Evolutionary conservation across 495 filamentous ascomycete genomes (phyloP).

Genomic region (Baudoinia panamericana): DNA sequence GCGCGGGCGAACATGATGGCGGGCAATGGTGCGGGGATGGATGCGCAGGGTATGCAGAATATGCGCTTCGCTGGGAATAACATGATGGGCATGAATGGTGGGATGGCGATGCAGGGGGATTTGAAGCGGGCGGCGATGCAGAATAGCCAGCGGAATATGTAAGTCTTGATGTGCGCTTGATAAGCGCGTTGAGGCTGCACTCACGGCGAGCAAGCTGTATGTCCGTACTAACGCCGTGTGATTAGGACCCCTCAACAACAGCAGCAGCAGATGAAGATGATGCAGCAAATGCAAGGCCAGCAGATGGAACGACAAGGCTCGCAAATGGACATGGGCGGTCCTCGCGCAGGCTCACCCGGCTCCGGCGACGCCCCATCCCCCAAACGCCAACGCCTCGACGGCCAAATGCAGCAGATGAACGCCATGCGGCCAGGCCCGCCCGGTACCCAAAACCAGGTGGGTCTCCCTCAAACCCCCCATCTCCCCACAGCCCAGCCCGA

Average conservation of each 20-base stretch:
- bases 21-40: constrained; percentile 31
- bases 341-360: constrained; percentile 69
- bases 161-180: constrained; percentile 23
- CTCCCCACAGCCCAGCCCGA: constrained; percentile 1
- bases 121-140: constrained; percentile 11
- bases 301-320: constrained; percentile 79
- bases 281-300: constrained; percentile 52
- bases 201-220: too few relatives aligned
- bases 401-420: constrained; percentile 63
- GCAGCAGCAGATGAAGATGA: constrained; percentile 48
- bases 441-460: constrained; percentile 42
- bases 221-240: constrained; percentile 3
- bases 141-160: constrained; percentile 65
- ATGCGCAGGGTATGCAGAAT: constrained; percentile 58
- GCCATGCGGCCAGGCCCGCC: constrained; percentile 33
- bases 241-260: constrained; percentile 13
- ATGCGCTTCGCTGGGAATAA: constrained; percentile 38
- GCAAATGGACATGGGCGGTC: constrained; percentile 70
- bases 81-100: constrained; percentile 32
- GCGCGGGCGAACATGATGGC: constrained; percentile 13
- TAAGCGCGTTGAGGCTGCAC: not conserved
- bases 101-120: constrained; percentile 30
- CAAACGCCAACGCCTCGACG: constrained; percentile 81
- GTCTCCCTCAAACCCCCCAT: constrained; percentile 22
- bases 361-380: constrained; percentile 83